These are phyloP conservation scores for Basipetospora chlamydospora DNA, from an alignment of 2,329 filamentous ascomycete species.

Conservation along the genomic window DNA sequence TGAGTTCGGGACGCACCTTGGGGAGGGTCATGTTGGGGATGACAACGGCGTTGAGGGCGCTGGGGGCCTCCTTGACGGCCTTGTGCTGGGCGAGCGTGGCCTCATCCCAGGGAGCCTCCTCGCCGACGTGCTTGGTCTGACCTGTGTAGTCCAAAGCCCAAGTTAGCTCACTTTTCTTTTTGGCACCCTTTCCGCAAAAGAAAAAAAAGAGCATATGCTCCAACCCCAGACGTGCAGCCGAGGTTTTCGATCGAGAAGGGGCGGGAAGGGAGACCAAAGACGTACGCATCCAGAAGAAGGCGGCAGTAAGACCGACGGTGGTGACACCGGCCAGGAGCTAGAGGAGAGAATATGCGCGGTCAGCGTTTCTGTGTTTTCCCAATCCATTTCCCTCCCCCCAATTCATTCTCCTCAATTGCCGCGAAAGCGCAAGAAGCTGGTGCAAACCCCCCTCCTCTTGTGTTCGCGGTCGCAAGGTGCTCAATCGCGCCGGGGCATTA, in stretches of 20 bases:
- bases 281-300: constrained; percentile 78
- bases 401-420: background rate
- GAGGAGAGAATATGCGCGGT: constrained; percentile 7
- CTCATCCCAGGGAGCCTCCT: constrained; percentile 35
- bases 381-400: background rate
- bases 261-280: background rate
- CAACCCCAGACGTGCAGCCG: too few species aligned
- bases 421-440: too few species aligned
- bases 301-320: constrained; percentile 73
- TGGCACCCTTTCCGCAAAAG: too few species aligned
- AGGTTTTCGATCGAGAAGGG: background rate
- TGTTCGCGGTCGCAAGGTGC: too few species aligned
- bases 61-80: constrained; percentile 76
- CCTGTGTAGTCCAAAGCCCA: constrained; percentile 40
- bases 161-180: background rate
- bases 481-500: background rate
- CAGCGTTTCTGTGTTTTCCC: constrained; percentile 2
- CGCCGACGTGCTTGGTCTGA: constrained; percentile 73
- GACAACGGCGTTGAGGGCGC: constrained; percentile 87
- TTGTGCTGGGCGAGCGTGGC: constrained; percentile 60
- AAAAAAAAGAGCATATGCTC: too few species aligned
- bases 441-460: too few species aligned
- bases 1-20: constrained; percentile 43
- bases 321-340: constrained; percentile 88
- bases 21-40: constrained; percentile 87